Conservation (phyloP, 805 yeast species). For the Nematodospora valgi region DNA sequence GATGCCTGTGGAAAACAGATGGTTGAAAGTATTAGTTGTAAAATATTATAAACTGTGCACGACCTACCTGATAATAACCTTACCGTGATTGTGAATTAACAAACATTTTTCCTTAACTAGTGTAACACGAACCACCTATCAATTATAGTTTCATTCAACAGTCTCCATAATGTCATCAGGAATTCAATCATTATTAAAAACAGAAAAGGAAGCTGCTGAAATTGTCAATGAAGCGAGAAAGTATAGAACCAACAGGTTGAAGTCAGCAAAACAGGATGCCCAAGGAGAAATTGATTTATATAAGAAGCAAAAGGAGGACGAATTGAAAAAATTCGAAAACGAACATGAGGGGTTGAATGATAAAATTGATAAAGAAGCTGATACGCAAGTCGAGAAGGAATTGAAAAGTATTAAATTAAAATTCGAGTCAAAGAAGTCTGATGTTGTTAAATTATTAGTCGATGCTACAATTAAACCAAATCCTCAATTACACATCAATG, state of each 20-base stretch:
- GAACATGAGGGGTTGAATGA: slow-evolving; percentile 75
- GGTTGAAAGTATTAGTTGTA: too few species aligned
- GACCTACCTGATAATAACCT: too few species aligned
- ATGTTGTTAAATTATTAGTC: slow-evolving; percentile 72
- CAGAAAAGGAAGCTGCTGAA: slow-evolving; percentile 97
- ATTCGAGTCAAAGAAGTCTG: slow-evolving; percentile 57
- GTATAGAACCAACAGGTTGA: slow-evolving; percentile 81
- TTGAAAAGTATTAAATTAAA: slow-evolving; percentile 63
- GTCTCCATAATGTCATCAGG: slow-evolving; percentile 37
- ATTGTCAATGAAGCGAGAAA: slow-evolving; percentile 91
- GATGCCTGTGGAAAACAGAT: too few species aligned
- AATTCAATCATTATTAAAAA: slow-evolving; percentile 72
- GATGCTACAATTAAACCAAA: slow-evolving; percentile 77
- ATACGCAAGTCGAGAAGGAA: slow-evolving; percentile 65
- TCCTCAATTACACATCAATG: slow-evolving; percentile 82
- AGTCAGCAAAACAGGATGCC: slow-evolving; percentile 94
- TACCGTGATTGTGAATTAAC: too few species aligned
- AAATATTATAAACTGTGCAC: too few species aligned
- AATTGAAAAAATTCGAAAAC: slow-evolving; percentile 67
- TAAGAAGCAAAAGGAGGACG: slow-evolving; percentile 78
- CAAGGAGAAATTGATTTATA: slow-evolving; percentile 83
- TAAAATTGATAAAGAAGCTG: slow-evolving; percentile 77
- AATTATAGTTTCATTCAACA: not conserved
- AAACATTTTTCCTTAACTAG: too few species aligned
- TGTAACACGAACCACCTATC: too few species aligned